Evolutionary conservation across 192 early-diverging fungal genomes (phyloP).

Genomic region (Rhizophagus sp.): DNA sequence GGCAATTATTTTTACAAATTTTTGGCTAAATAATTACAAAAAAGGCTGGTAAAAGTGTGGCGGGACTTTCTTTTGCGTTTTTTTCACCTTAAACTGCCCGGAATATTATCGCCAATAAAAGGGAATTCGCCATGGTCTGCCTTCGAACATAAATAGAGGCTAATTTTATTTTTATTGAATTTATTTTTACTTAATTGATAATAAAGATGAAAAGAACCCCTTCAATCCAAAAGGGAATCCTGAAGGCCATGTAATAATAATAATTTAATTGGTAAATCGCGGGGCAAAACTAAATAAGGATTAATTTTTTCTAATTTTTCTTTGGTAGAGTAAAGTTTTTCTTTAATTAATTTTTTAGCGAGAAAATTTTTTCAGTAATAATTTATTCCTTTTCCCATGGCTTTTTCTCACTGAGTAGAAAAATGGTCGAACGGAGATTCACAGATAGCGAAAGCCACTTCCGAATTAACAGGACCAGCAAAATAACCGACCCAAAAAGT

Average conservation of each 20-base stretch:
- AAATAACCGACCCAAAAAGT: not conserved
- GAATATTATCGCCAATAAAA: not conserved
- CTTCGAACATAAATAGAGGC: not conserved
- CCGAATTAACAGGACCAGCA: too few relatives aligned
- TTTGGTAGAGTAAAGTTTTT: not conserved
- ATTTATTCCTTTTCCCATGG: not conserved
- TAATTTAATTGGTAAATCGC: not conserved
- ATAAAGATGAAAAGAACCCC: not conserved
- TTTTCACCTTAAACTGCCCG: not conserved
- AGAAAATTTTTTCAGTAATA: not conserved
- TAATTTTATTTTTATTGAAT: not conserved
- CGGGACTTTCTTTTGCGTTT: not conserved
- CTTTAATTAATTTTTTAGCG: not conserved
- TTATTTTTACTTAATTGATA: not conserved
- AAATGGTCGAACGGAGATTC: not conserved
- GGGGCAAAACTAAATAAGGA: not conserved
- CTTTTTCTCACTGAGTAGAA: not conserved
- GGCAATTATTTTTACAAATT: not conserved
- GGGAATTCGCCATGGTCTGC: not conserved
- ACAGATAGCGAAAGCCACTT: not conserved
- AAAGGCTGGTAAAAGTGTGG: not conserved
- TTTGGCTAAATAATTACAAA: not conserved
- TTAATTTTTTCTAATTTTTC: constrained; percentile 1
- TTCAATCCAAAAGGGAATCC: too few relatives aligned
- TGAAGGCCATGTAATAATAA: not conserved